Base-by-base conservation (phyloP, 2,329 filamentous ascomycete genomes). In the Coniella lustricola region DNA sequence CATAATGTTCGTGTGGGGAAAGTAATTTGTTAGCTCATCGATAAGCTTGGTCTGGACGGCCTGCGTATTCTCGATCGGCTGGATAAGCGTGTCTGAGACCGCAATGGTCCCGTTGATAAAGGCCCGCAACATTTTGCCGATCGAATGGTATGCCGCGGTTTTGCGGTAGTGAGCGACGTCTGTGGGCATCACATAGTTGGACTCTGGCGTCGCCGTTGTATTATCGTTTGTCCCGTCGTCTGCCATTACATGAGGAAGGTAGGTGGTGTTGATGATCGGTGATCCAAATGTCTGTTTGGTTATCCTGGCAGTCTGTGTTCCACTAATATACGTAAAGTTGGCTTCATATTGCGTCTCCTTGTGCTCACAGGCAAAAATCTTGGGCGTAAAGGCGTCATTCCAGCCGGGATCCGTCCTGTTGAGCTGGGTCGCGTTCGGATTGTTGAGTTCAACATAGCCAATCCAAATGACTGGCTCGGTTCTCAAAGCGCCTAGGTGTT, bases 21-120 rank as follows among this genome's bases (percentile, higher is more conserved):
- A 61, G 47, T 60, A 65, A 34, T 65, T 62, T 5, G 55, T 62
- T 2, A 54, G 38, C 18, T 52, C 60, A 54, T 68, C 59, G 16
- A 74, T 60, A 1, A 76, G 60, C n/a, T 63, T 62, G 1, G 71
- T 74, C 49, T 69, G 67, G 7, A 68, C 61, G 16, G 68, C 44
- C 22, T 38, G 16, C 0, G 64, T 64, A 42, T 59, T 59, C 22
- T 55, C 59, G 7, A 64, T 56, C 4, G 60, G 56, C 45, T 54
- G 58, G 35, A 55, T 45, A 14, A 65, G 51, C 1, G 56, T 46
- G 13, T 56, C 54, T 17, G 54, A 32, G 25, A 63, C 53, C 13
- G 58, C 54, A 21, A 69, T 54, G 12, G 58, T 60, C 18, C 67
- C 68, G 44, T 64, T 57, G 13, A 70, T 42, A 25, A 62, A 61